Conservation (phyloP, 805 yeast genomes). For the Ogataea nitratoaversa region DNA sequence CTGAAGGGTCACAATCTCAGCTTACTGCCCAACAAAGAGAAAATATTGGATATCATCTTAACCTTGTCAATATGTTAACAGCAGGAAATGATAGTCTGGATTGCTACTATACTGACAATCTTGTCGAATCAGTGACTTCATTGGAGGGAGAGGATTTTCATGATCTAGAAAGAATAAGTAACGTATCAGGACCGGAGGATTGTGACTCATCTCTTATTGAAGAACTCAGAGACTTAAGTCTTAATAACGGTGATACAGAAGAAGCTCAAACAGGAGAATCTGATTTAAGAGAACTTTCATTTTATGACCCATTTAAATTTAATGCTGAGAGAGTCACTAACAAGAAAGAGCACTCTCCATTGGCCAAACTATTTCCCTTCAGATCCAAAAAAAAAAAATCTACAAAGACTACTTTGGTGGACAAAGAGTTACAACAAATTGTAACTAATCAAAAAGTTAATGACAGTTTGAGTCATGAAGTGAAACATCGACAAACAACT, state of each 20-base stretch:
- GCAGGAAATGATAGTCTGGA: neutral
- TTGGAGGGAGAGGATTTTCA: neutral
- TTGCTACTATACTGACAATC: neutral
- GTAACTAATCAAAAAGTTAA: too few species aligned
- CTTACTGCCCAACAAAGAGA: too few species aligned
- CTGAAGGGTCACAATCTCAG: too few species aligned
- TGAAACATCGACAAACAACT: neutral
- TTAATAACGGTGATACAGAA: neutral
- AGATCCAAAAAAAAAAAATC: constrained; percentile 3
- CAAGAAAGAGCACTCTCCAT: neutral
- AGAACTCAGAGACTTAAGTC: neutral
- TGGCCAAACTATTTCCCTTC: constrained; percentile 1
- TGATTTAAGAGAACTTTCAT: neutral
- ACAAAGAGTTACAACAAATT: too few species aligned
- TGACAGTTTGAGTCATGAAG: neutral
- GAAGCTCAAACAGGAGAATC: neutral
- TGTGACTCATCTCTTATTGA: neutral
- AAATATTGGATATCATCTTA: neutral
- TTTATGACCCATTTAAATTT: neutral
- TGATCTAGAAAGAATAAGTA: neutral
- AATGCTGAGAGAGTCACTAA: neutral
- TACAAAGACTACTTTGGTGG: constrained; percentile 13
- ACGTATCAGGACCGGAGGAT: neutral
- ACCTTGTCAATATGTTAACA: neutral
- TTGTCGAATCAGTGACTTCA: neutral